These are phyloP conservation scores for Pseudocercospora eumusae DNA, from an alignment of 2,329 filamentous ascomycete genomes.

Conservation along the genomic window DNA sequence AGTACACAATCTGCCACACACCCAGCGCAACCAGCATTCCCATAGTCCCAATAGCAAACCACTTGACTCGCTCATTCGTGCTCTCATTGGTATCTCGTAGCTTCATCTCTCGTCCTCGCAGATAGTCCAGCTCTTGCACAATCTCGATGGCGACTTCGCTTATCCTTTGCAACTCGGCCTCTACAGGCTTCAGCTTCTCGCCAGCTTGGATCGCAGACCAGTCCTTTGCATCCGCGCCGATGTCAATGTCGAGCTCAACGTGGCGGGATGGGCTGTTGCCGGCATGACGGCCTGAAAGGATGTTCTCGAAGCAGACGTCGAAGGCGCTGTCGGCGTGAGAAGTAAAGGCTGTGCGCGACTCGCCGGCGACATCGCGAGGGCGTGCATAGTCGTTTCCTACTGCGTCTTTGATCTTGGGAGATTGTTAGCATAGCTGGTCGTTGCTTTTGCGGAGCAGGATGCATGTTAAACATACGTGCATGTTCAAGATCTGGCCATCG, in stretches of 20 bases:
- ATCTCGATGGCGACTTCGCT: conserved; percentile 89
- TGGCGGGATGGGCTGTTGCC: conserved; percentile 61
- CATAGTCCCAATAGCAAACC: conserved; percentile 94
- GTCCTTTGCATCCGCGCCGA: conserved; percentile 95
- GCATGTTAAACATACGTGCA: conserved; percentile 67
- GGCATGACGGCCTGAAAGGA: conserved; percentile 57
- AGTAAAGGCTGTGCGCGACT: conserved; percentile 91
- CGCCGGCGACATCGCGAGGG: conserved; percentile 86
- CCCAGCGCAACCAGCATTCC: conserved; percentile 85
- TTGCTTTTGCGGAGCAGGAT: not conserved
- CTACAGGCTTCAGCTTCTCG: conserved; percentile 96
- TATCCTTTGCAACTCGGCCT: conserved; percentile 88
- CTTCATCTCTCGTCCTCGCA: conserved; percentile 86
- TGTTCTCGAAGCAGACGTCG: conserved; percentile 94
- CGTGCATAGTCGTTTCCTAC: conserved; percentile 94
- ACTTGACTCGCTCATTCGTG: conserved; percentile 97
- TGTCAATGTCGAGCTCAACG: conserved; percentile 91
- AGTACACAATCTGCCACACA: conserved; percentile 96
- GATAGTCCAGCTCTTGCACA: conserved; percentile 93
- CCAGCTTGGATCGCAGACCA: conserved; percentile 95
- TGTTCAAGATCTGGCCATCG: conserved; percentile 90
- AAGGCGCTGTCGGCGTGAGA: conserved; percentile 89
- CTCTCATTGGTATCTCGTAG: conserved; percentile 98
- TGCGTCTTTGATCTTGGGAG: conserved; percentile 80
- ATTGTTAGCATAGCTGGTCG: not conserved